Conservation (phyloP, 2,329 filamentous ascomycete genomes). For the Paecilomyces sp. region DNA sequence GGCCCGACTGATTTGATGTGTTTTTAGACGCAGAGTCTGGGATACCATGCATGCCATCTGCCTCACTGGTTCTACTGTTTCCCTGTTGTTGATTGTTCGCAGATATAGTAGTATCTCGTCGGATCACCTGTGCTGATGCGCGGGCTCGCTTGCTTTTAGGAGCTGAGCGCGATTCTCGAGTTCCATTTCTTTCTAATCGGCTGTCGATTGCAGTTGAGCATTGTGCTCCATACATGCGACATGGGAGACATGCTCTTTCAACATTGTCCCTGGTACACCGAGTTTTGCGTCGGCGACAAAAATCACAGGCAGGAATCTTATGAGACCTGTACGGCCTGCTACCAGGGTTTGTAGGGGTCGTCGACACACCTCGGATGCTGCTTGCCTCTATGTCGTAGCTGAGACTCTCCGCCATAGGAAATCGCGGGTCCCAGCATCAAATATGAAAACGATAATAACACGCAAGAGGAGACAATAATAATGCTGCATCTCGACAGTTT, state of each 20-base stretch:
- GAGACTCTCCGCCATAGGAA: not conserved
- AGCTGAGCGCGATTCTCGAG: not conserved
- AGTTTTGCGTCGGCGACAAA: conserved; percentile 13
- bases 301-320: conserved; percentile 13
- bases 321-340: conserved; percentile 13
- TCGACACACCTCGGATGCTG: not conserved
- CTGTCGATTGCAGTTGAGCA: conserved; percentile 4
- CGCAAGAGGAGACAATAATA: no score
- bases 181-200: not conserved
- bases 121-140: not conserved
- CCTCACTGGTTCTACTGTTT: not conserved
- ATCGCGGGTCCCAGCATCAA: not conserved
- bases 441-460: not conserved
- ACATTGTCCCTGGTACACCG: conserved; percentile 10
- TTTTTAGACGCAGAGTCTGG: conserved; percentile 2
- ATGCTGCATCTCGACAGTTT: no score
- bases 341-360: not conserved
- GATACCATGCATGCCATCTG: not conserved
- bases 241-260: conserved; percentile 11
- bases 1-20: conserved; percentile 15
- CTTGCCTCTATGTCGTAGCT: not conserved
- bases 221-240: conserved; percentile 8
- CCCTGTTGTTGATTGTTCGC: not conserved
- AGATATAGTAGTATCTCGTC: not conserved
- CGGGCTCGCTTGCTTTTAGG: not conserved